A percentile compares a stretch with the other conserved stretches of the same genome.
phyloP scores from a whole-genome alignment of 495 filamentous ascomycete genomes.

The Podospora bellae-mahoneyi region DNA sequence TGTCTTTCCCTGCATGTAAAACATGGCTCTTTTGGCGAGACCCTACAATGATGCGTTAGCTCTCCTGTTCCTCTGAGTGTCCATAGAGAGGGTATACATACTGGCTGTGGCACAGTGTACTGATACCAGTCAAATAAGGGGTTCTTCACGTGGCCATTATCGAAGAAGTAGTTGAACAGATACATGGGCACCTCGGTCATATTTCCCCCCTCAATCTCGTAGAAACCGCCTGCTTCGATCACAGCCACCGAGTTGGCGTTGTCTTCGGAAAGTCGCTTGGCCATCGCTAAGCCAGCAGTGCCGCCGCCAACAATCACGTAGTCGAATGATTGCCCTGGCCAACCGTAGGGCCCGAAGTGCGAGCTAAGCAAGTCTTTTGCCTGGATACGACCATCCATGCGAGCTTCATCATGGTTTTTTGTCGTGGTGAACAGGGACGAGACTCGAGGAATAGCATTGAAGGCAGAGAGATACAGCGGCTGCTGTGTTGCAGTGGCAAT shows the following conservation, averaged over 20 bases:
- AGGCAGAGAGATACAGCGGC: too few relatives aligned
- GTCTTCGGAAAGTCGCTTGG: constrained; percentile 46
- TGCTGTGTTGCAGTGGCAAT: too few relatives aligned
- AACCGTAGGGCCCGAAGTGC: not conserved
- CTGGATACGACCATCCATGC: too few relatives aligned
- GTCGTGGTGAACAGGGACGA: too few relatives aligned
- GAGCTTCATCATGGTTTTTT: too few relatives aligned
- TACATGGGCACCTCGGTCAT: constrained; percentile 41
- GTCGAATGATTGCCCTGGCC: not conserved
- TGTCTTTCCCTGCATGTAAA: constrained; percentile 43
- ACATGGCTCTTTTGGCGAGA: constrained; percentile 23
- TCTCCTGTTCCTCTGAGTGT: too few relatives aligned
- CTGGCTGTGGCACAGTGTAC: constrained; percentile 36
- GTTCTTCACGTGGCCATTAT: constrained; percentile 19
- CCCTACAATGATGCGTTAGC: constrained; percentile 17
- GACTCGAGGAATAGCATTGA: too few relatives aligned
- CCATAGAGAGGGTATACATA: not conserved
- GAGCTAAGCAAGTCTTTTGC: not conserved
- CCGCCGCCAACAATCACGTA: constrained; percentile 52
- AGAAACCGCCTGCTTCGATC: constrained; percentile 57
- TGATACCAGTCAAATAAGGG: constrained; percentile 52
- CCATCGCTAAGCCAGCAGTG: constrained; percentile 50
- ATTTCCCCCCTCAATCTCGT: constrained; percentile 49
- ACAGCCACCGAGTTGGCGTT: constrained; percentile 33
- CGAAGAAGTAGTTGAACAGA: constrained; percentile 15